Base-by-base conservation (phyloP, 805 yeast species). In the Metschnikowia vanudenii region DNA sequence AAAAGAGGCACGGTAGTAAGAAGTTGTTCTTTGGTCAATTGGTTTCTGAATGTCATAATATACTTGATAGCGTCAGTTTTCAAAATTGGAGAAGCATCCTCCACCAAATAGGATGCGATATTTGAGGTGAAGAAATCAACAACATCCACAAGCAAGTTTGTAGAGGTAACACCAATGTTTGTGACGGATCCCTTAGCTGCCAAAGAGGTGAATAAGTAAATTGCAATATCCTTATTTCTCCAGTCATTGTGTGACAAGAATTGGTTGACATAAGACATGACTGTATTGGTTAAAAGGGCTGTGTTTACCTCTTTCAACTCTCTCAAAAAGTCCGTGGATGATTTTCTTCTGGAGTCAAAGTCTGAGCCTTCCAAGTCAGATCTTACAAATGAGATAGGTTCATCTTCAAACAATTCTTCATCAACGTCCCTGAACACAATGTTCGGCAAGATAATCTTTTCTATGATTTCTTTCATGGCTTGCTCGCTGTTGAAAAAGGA, bases 301-400 rank as follows among this genome's bases (percentile, higher is more conserved):
- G 90, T 90, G 61, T 88, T 82, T 44, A 82, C 84, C 39, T 82
- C 87, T 57, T 90, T 88, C 56, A 94, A 75, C 57, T 89, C 96
- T 51, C 95, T 80, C 55, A 94, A 71, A 60, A 94, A 90, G 59
- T 89, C 97, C 1, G 96, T 88, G n/a, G 97, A 83, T 0, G 96
- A 82, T 56, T 95, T 81, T 65, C 97, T 79, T 66, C 99, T 80
- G 1, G 97, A 85, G 60, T 91, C 98, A 12, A 85, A 79, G 62
- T 92, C 98, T 0, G 96, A 84, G 5, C 98, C 98, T 67, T 95
- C 99, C 38, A 95, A 73, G 65, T 94, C 99, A 51, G 96, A 78
- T 59, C 98, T 79, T 17, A 91, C 91, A 62, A 77, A 94, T 58
- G 88, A 95, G 45, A 94, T 85, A 31, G 99, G 99, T 62, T 94